Conservation (phyloP, 1,284 basidiomycete species). For the Earliella scabrosa region DNA sequence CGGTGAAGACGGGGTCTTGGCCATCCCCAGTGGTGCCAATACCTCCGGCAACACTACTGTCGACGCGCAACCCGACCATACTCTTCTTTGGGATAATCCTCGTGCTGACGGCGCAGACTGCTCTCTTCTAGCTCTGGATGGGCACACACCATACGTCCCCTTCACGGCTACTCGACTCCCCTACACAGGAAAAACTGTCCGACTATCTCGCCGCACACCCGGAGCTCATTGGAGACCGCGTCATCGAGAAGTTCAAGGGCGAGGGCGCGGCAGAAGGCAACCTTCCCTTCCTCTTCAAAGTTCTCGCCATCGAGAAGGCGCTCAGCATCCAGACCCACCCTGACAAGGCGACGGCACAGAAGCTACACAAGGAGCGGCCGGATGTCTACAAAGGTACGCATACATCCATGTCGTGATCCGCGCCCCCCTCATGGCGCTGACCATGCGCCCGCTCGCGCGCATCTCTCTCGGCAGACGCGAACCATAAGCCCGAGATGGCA, state of each 20-base stretch:
- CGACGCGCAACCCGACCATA: too few relatives aligned
- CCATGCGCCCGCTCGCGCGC: too few relatives aligned
- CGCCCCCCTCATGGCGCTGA: slow-evolving; percentile 5
- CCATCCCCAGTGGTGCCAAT: too few relatives aligned
- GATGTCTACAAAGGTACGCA: slow-evolving; percentile 53
- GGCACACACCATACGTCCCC: slow-evolving; percentile 94
- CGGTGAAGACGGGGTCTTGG: too few relatives aligned
- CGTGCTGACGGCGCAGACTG: slow-evolving; percentile 12
- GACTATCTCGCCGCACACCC: slow-evolving; percentile 69
- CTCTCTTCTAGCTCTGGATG: slow-evolving; percentile 87
- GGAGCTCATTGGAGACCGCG: slow-evolving; percentile 68
- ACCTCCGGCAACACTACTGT: too few relatives aligned
- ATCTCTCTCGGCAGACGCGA: too few relatives aligned
- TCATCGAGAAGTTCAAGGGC: slow-evolving; percentile 60
- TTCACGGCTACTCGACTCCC: slow-evolving; percentile 50
- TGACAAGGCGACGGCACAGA: slow-evolving; percentile 87
- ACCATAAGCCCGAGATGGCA: slow-evolving; percentile 99
- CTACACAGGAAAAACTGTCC: slow-evolving; percentile 53
- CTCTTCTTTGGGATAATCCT: too few relatives aligned
- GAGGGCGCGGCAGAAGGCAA: slow-evolving; percentile 64
- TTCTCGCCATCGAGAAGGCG: slow-evolving; percentile 92
- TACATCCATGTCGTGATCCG: neutral
- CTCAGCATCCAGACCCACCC: slow-evolving; percentile 98
- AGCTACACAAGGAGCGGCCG: slow-evolving; percentile 75
- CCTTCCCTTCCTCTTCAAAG: slow-evolving; percentile 93